Evolutionary conservation across 441 rosid genomes (phyloP), one percentile per base, ranked within the genome.

Genomic region (Erysimum cheiri): DNA sequence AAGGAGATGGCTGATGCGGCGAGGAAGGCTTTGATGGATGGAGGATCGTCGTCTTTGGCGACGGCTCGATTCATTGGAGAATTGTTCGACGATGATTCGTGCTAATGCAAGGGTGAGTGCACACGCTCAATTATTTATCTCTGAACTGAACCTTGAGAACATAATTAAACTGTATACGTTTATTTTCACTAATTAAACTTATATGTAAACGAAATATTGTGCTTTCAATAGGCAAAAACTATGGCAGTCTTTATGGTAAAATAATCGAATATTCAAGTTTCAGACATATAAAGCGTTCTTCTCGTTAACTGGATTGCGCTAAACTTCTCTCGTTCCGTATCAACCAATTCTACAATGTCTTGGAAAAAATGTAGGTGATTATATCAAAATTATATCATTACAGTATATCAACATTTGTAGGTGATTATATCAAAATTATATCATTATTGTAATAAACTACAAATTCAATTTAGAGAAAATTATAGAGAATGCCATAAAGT

Each of bases 11-110:
- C 63, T 0, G 75, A 56, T 58, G 80, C 28, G 13, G 77, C 82
- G 2, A 77, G 71, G 82, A 70, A 64, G 64, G 78, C 81, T 37
- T 35, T 85, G 35, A 56, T 8, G 62, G 63, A 67, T 1, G 84
- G 81, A 37, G 87, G 91, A 44, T 76, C 86, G n/a, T 82, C 91
- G 3, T 76, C 64, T 70, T 35, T 66, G 10, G 56, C 74, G 0
- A 39, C 85, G 11, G 43, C 60, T 36, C 81, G 77, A 48, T 76
- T 83, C 13, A 75, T 80, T 8, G 24, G 49, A 13, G 80, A 84
- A 49, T 73, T 86, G 35, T 28, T 78, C 9, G 66, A 73, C 3
- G 67, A 75, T 41, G 61, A 48, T 58, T 59, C 61, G 2, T 53
- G 53, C 13, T 66, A 41, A 41, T 55, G 33, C 57, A 28, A 40